Conservation (phyloP, 148 eudicot genomes). For the Fallopia convolvulus region DNA sequence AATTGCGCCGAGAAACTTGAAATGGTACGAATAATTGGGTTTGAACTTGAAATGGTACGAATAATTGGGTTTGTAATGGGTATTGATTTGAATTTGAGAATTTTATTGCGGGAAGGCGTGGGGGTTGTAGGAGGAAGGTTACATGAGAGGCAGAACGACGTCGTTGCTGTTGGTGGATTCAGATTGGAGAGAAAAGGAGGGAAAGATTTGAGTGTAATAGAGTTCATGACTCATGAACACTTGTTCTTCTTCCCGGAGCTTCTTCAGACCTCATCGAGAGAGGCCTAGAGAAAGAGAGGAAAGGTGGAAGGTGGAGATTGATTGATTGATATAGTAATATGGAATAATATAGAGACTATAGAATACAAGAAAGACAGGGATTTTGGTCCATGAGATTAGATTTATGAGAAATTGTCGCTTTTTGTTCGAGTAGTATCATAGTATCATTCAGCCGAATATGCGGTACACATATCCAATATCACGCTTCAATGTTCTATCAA, state of each 20-base stretch:
- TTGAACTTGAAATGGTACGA: background rate
- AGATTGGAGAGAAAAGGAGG: constrained; percentile 15
- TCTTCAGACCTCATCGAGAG: constrained; percentile 16
- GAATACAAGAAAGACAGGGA: too few relatives aligned
- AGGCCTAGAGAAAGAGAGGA: background rate
- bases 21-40: background rate
- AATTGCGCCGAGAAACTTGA: constrained; percentile 17
- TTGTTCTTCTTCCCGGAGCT: background rate
- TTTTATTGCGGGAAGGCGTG: background rate
- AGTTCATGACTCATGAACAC: constrained; percentile 41
- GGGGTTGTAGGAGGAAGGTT: background rate
- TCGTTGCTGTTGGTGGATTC: constrained; percentile 7
- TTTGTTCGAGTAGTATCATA: too few relatives aligned
- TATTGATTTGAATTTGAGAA: constrained; percentile 8
- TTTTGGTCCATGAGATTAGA: too few relatives aligned
- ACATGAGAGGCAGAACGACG: constrained; percentile 18
- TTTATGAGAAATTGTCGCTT: too few relatives aligned
- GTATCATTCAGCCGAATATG: too few relatives aligned
- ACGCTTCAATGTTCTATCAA: too few relatives aligned
- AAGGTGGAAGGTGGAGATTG: background rate
- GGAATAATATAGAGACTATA: too few relatives aligned
- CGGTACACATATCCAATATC: too few relatives aligned
- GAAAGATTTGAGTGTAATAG: constrained; percentile 16
- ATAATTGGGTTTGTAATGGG: background rate
- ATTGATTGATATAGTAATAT: background rate